phyloP scores from a whole-genome alignment of 805 yeast species.

The Saccharomyces eubayanus region DNA sequence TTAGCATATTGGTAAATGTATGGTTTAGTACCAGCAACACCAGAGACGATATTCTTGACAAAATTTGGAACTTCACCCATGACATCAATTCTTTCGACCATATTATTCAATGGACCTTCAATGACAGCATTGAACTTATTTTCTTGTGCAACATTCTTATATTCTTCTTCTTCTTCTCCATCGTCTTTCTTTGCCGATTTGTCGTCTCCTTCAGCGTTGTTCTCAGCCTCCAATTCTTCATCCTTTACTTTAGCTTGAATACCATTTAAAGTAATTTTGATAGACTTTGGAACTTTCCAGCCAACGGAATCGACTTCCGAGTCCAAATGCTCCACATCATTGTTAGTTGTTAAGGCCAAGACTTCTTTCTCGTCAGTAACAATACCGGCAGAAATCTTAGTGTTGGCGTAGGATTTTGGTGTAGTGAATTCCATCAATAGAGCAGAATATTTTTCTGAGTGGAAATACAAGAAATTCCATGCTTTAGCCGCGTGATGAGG shows the following conservation, averaged over 20 bases:
- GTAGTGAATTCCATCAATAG: constrained; percentile 93
- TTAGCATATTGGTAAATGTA: constrained; percentile 87
- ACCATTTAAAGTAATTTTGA: constrained; percentile 52
- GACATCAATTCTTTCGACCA: constrained; percentile 90
- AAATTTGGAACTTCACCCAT: constrained; percentile 95
- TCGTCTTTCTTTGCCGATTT: not conserved
- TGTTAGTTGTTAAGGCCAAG: constrained; percentile 56
- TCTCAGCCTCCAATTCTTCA: constrained; percentile 30
- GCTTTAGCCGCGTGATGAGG: constrained; percentile 97
- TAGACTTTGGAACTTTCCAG: constrained; percentile 77
- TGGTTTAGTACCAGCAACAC: constrained; percentile 95
- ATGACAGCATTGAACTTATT: constrained; percentile 41
- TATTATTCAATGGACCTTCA: constrained; percentile 48
- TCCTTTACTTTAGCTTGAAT: constrained; percentile 38
- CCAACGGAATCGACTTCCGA: constrained; percentile 67
- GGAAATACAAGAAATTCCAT: constrained; percentile 92
- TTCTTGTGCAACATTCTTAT: constrained; percentile 12
- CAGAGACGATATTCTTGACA: constrained; percentile 86
- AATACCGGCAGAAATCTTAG: constrained; percentile 74
- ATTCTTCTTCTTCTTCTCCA: not conserved
- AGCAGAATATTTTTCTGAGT: constrained; percentile 63
- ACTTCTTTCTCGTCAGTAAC: constrained; percentile 58
- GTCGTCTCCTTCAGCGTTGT: constrained; percentile 8
- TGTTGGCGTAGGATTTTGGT: constrained; percentile 78
- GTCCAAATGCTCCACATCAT: constrained; percentile 51